phyloP scores from a whole-genome alignment of 164 flowering plant genomes.

The Nymphaea thermarum region DNA sequence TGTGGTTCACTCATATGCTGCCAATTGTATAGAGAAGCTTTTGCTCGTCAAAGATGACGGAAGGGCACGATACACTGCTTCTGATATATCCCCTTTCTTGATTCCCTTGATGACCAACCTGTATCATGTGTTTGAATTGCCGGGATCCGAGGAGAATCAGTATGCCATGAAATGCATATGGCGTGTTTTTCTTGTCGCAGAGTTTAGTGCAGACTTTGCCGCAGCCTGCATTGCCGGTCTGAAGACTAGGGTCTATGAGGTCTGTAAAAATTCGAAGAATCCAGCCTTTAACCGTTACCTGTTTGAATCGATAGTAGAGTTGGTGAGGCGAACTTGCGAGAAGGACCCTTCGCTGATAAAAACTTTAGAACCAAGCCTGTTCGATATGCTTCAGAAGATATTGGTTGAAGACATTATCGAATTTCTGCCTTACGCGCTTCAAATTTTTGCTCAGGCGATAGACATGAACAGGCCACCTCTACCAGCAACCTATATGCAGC shows the following conservation, averaged over 20 bases:
- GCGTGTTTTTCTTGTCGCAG: constrained; percentile 82
- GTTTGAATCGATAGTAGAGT: constrained; percentile 80
- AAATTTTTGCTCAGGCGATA: constrained; percentile 84
- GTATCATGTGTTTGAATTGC: constrained; percentile 55
- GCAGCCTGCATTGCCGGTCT: constrained; percentile 54
- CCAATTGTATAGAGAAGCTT: constrained; percentile 89
- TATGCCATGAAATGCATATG: constrained; percentile 89
- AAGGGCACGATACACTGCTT: constrained; percentile 38
- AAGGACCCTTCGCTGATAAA: constrained; percentile 53
- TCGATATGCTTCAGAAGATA: constrained; percentile 60
- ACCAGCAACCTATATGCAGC: constrained; percentile 52
- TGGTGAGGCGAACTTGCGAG: constrained; percentile 66
- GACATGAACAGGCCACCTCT: constrained; percentile 69
- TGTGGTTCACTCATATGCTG: constrained; percentile 96
- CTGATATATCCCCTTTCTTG: constrained; percentile 53
- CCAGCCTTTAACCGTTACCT: constrained; percentile 84
- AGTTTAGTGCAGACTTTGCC: constrained; percentile 54
- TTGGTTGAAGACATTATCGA: constrained; percentile 60
- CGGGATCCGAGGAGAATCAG: constrained; percentile 86
- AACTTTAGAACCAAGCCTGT: constrained; percentile 58
- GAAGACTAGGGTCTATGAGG: constrained; percentile 49
- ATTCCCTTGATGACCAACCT: constrained; percentile 57
- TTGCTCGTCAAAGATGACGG: constrained; percentile 79
- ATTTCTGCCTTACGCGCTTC: constrained; percentile 94
- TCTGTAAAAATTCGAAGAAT: constrained; percentile 79